Evolutionary conservation across 1,139 yeast genomes (phyloP).

Genomic region (Hyphopichia fennica): DNA sequence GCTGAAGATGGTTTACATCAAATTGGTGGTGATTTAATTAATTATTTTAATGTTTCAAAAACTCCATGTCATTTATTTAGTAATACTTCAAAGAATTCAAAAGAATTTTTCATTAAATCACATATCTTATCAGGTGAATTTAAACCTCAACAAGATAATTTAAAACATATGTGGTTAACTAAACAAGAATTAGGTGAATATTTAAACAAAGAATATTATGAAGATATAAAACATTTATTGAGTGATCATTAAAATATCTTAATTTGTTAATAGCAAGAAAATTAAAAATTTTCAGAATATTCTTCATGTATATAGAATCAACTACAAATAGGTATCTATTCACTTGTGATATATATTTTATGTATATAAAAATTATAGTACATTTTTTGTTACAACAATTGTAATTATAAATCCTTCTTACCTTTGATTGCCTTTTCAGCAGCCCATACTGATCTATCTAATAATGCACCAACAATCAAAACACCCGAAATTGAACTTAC

Average conservation of each 20-base stretch:
- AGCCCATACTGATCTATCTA: slow-evolving; percentile 86
- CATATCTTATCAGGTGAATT: slow-evolving; percentile 90
- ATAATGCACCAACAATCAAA: slow-evolving; percentile 83
- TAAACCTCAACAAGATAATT: slow-evolving; percentile 41
- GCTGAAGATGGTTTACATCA: slow-evolving; percentile 75
- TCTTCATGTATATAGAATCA: not conserved
- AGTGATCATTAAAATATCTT: slow-evolving; percentile 34
- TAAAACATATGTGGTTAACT: slow-evolving; percentile 73
- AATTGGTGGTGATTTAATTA: slow-evolving; percentile 73
- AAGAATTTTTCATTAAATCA: slow-evolving; percentile 77
- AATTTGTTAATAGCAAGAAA: too few relatives aligned
- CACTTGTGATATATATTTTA: slow-evolving; percentile 4
- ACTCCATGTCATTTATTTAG: slow-evolving; percentile 75
- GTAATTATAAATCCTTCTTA: slow-evolving; percentile 53
- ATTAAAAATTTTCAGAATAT: too few relatives aligned
- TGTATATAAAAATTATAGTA: not conserved
- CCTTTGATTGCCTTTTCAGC: slow-evolving; percentile 79
- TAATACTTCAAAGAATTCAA: slow-evolving; percentile 19
- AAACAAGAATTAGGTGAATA: slow-evolving; percentile 69
- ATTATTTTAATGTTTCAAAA: slow-evolving; percentile 86
- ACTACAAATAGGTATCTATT: not conserved
- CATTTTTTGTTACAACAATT: not conserved
- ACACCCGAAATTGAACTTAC: slow-evolving; percentile 93
- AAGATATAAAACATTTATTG: slow-evolving; percentile 52
- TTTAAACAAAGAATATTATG: slow-evolving; percentile 57